Evolutionary conservation across 176 grass and related monocot genomes (phyloP).

Genomic region (Cymbopogon citratus): DNA sequence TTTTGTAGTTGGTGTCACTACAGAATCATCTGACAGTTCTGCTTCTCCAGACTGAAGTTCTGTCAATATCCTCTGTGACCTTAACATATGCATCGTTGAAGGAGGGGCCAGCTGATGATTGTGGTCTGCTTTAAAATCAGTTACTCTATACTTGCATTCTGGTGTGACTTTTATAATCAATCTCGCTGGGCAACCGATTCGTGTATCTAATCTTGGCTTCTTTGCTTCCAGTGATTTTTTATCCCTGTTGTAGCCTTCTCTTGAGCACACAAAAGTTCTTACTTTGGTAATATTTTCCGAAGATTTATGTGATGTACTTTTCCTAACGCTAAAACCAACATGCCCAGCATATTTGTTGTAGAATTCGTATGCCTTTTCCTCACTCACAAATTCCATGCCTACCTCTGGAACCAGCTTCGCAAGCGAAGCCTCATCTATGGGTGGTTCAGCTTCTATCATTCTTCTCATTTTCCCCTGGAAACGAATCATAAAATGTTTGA

Average conservation of each 20-base stretch:
- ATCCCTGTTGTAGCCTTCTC: slow-evolving; percentile 95
- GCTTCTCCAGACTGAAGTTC: slow-evolving; percentile 83
- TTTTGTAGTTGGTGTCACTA: slow-evolving; percentile 60
- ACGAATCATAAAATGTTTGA: slow-evolving; percentile 18
- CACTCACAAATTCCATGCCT: slow-evolving; percentile 82
- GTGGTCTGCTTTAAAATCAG: slow-evolving; percentile 94
- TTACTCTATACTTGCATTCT: slow-evolving; percentile 69
- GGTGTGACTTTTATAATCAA: slow-evolving; percentile 92
- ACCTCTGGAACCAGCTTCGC: slow-evolving; percentile 72
- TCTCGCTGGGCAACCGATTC: slow-evolving; percentile 88
- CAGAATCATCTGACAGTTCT: slow-evolving; percentile 79
- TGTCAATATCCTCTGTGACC: slow-evolving; percentile 86
- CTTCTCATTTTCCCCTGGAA: slow-evolving; percentile 94
- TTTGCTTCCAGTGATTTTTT: slow-evolving; percentile 93
- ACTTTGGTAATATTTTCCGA: slow-evolving; percentile 88
- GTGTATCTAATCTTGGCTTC: slow-evolving; percentile 89
- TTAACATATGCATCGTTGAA: slow-evolving; percentile 96
- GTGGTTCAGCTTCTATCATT: slow-evolving; percentile 82
- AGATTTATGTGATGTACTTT: slow-evolving; percentile 96
- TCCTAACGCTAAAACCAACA: slow-evolving; percentile 93
- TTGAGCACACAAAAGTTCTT: slow-evolving; percentile 94
- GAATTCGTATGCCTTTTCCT: slow-evolving; percentile 81
- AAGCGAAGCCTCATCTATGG: slow-evolving; percentile 66
- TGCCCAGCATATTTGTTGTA: slow-evolving; percentile 95
- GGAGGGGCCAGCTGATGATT: slow-evolving; percentile 94